These are phyloP conservation scores for Jaltomata sinuosa DNA, from an alignment of 257 asterid species.

Conservation along the genomic window DNA sequence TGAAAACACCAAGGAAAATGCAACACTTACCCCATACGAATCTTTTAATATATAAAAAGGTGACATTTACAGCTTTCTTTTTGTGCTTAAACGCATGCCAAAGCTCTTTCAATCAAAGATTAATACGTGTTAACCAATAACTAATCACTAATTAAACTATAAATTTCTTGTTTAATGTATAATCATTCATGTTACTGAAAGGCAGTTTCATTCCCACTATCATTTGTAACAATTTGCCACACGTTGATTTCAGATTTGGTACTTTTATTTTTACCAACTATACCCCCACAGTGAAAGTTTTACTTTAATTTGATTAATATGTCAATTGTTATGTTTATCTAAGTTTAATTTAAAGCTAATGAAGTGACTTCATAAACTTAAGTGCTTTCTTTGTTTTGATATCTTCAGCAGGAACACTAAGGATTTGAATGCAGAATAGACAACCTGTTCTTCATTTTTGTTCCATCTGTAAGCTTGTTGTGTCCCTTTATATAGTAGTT, in stretches of 20 bases:
- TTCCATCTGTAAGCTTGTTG: background rate
- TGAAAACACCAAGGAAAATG: background rate
- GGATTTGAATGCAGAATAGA: background rate
- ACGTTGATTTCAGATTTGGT: background rate
- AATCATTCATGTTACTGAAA: background rate
- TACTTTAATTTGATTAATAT: background rate
- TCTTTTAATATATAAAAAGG: background rate
- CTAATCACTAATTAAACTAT: background rate
- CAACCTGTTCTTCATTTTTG: background rate
- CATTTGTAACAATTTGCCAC: background rate
- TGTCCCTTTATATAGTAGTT: background rate
- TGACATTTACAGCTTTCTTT: background rate
- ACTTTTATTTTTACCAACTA: background rate
- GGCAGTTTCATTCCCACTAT: background rate
- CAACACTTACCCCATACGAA: background rate
- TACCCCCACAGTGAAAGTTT: background rate
- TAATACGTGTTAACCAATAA: background rate
- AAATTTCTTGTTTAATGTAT: background rate
- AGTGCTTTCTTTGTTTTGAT: background rate
- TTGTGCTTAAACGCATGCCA: background rate
- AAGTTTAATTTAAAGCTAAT: background rate
- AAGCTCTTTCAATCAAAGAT: background rate
- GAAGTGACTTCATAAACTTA: background rate
- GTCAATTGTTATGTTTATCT: background rate
- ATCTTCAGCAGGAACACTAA: background rate